Base-by-base conservation (phyloP, 2,329 filamentous ascomycete species). In the Xylariaceae sp. region DNA sequence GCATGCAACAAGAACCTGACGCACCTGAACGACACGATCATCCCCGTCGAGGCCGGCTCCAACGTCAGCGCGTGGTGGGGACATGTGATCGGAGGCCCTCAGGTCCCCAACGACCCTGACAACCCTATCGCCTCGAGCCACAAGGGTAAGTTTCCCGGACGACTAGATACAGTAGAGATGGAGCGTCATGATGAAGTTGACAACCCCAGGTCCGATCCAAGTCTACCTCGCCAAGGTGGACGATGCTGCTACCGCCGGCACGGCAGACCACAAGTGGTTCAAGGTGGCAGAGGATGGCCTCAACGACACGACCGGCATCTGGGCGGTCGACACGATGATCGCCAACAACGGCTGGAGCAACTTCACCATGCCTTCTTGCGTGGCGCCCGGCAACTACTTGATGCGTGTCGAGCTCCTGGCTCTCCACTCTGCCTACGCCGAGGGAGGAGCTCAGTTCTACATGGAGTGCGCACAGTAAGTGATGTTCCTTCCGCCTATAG, bases 311-410 rank as follows among this genome's bases (percentile, higher is more conserved):
- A 55, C 57, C 35, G 66, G 69, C 44, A 11, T 21, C 4, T 71
- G 67, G 67, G 67, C 60, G 18, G 66, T 70, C 25, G 67, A 71
- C 51, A 55, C 61, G 40, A 60, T 70, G 58, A 68, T 70, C 43
- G 40, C 52, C 27, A 63, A 63, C 49, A 38, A 57, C 16, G 66
- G 67, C 35, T 63, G 61, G 47, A 58, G 65, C 45, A 56, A 59
- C 42, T 63, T 64, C 46, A 51, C 49, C 34, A 55, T 65, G 46
- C 61, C 61, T 5, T 35, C 47, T 15, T 60, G 57, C 42, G 40
- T 63, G 6, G 58, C 60, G 3, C 51, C 58, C 1, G 61, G 61
- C 30, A 50, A 64, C 30, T 65, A 65, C 47, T 57, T 64, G 24
- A 55, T 65, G 51, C 57, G 61, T 15, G 59, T 59, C 23, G 61